Percentiles rank a stretch among this genome's conserved stretches.
phyloP scores from a whole-genome alignment of 2,329 filamentous ascomycete species.

The Cadophora sp. region DNA sequence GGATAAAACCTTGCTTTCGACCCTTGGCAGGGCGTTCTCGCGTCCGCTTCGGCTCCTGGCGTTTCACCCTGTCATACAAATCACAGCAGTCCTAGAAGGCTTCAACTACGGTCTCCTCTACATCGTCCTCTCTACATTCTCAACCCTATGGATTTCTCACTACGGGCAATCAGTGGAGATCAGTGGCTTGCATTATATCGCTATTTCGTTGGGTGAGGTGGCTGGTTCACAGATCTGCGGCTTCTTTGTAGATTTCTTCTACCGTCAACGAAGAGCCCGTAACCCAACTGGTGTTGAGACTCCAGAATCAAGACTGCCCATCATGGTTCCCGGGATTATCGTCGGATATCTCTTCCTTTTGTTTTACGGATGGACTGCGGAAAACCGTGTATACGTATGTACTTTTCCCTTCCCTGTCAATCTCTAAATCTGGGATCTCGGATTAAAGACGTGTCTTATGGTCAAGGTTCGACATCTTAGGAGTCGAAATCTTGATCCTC shows the following conservation, averaged over 20 bases:
- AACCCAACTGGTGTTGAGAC: constrained; percentile 56
- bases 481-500: too few relatives aligned
- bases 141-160: constrained; percentile 57
- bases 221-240: constrained; percentile 43
- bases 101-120: constrained; percentile 61
- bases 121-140: constrained; percentile 63
- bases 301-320: constrained; percentile 68
- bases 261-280: constrained; percentile 2
- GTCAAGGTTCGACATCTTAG: too few relatives aligned
- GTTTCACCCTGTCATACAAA: constrained; percentile 59
- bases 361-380: constrained; percentile 63
- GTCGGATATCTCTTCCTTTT: constrained; percentile 61
- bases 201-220: constrained; percentile 51
- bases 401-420: too few relatives aligned
- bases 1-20: not conserved
- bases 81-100: constrained; percentile 56
- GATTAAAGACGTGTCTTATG: too few relatives aligned
- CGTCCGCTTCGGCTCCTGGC: constrained; percentile 55
- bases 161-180: constrained; percentile 63
- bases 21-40: constrained; percentile 47
- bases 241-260: constrained; percentile 40
- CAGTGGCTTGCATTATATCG: constrained; percentile 61
- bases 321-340: constrained; percentile 60
- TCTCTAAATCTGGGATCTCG: too few relatives aligned
- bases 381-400: constrained; percentile 53